phyloP scores from a whole-genome alignment of 169 alveolate species.

The Cryptosporidium canis region DNA sequence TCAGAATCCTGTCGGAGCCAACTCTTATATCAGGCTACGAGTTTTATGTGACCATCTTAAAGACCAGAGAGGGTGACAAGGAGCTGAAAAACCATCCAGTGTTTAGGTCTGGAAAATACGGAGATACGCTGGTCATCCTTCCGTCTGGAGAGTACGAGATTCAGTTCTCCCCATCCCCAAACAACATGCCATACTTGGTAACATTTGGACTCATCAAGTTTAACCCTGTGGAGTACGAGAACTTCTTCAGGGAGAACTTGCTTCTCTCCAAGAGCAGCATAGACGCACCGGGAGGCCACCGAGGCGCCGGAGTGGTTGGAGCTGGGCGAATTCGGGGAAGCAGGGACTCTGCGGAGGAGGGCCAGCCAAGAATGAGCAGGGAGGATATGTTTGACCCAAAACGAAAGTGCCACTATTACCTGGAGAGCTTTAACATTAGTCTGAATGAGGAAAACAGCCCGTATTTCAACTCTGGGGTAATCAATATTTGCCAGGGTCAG shows the following conservation, averaged over 20 bases:
- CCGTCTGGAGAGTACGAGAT: constrained; percentile 22
- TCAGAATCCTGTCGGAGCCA: constrained; percentile 48
- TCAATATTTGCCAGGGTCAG: constrained; percentile 60
- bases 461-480: constrained; percentile 47
- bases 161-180: constrained; percentile 37
- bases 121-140: constrained; percentile 30
- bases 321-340: neutral
- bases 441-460: constrained; percentile 16
- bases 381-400: constrained; percentile 4
- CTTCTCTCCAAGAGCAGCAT: neutral
- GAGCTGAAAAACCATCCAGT: neutral
- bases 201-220: constrained; percentile 52
- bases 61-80: constrained; percentile 12
- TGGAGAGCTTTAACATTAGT: constrained; percentile 8
- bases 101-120: constrained; percentile 63
- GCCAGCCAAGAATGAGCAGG: neutral
- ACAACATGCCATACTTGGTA: constrained; percentile 41
- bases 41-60: constrained; percentile 15
- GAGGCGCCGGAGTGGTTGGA: constrained; percentile 16
- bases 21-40: constrained; percentile 59
- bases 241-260: neutral
- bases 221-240: constrained; percentile 10
- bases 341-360: neutral
- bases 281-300: neutral
- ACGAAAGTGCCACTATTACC: constrained; percentile 25